Conservation (phyloP, 225 moss, liverwort and hornwort species). For the Marchantia polymorpha region DNA sequence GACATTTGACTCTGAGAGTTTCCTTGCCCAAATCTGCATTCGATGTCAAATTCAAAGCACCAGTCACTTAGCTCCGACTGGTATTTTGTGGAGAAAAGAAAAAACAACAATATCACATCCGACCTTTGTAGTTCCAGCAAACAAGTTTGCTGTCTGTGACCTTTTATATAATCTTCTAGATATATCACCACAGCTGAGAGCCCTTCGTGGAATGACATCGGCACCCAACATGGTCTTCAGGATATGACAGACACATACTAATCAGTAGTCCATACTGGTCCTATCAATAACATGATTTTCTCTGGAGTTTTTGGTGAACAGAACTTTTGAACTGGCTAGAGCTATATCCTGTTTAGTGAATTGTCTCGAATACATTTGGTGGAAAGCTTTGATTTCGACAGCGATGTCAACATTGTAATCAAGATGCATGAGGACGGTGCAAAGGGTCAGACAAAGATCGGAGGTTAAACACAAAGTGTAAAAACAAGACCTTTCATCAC, state of each 20-base stretch:
- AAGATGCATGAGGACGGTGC: not conserved
- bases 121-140: not conserved
- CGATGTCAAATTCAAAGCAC: not conserved
- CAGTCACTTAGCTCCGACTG: not conserved
- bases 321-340: not conserved
- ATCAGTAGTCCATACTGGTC: too few relatives aligned
- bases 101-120: not conserved
- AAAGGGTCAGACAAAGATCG: not conserved
- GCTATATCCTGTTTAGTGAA: not conserved
- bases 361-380: not conserved
- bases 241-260: too few relatives aligned
- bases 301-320: not conserved
- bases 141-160: not conserved
- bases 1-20: constrained; percentile 95
- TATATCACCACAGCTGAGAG: not conserved
- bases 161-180: not conserved
- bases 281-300: not conserved
- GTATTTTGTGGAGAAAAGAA: too few relatives aligned
- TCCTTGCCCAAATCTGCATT: constrained; percentile 73
- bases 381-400: not conserved
- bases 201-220: too few relatives aligned
- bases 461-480: not conserved
- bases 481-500: constrained; percentile 80
- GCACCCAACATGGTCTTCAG: too few relatives aligned
- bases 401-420: not conserved